Evolutionary conservation across 164 flowering plant genomes (phyloP), one percentile per base, ranked within the genome.

Genomic region (Aristolochia fimbriata): DNA sequence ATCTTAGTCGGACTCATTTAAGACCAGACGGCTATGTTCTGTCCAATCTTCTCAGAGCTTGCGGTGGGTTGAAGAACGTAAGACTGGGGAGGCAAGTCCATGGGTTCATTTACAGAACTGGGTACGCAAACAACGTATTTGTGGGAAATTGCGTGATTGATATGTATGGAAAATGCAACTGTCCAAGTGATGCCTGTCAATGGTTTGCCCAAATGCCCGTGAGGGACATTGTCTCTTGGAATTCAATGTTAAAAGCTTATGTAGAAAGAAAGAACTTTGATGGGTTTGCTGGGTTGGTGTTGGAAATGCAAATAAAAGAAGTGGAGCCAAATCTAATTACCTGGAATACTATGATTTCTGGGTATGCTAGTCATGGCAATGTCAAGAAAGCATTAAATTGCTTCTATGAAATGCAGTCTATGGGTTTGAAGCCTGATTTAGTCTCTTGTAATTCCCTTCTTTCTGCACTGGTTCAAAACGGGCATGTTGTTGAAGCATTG

Each of bases 331-430:
- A 59, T 53, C 27, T 59, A 59, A 53, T 60, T 15, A 65, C 59
- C 45, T 65, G 69, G 63, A 65, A 65, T 31, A 65, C 59, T 22
- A 46, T 65, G 62, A 65, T 65, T 45, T 43, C 63, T n/a, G 63
- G 69, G 14, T 59, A 52, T 65, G 63, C 63, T 7, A 11, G 24
- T 23, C 54, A 43, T 47, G 69, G 69, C 13, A 15, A 3, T 54
- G 17, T 62, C 25, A 60, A 65, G 17, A 63, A 60, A 59, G 69
- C 69, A 41, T 33, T 59, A 25, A 15, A 65, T 52, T 59, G 58
- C 43, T 60, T 60, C 16, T 16, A 6, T 8, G 47, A 59, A 51
- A 65, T 65, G 59, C 69, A 59, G 55, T 52, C 24, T 15, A 20
- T 43, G 41, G 69, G 64, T 15, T 9, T 59, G 59, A 65, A 60